These are phyloP conservation scores for Neurospora intermedia DNA, from an alignment of 495 filamentous ascomycete species.

Conservation along the genomic window DNA sequence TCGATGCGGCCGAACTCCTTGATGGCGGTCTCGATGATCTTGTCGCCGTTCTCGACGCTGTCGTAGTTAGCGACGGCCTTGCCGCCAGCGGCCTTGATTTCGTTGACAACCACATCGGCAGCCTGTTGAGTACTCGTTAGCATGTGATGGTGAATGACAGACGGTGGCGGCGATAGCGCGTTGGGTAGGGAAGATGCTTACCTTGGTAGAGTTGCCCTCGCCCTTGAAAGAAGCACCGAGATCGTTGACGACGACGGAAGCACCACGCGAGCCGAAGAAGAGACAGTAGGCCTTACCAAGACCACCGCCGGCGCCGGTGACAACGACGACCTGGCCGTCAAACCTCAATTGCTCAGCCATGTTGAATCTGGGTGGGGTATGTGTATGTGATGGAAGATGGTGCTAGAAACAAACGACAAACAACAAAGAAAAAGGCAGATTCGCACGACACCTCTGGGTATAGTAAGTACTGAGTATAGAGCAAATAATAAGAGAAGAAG, in stretches of 20 bases:
- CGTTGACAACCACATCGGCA: constrained; percentile 89
- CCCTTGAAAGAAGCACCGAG: constrained; percentile 90
- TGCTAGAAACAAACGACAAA: neutral
- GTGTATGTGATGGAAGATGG: constrained; percentile 10
- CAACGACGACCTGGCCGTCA: constrained; percentile 93
- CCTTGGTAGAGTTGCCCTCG: constrained; percentile 81
- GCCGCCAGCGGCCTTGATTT: constrained; percentile 85
- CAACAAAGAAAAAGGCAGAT: neutral
- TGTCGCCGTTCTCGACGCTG: constrained; percentile 88
- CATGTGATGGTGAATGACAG: neutral
- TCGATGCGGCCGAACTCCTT: constrained; percentile 87
- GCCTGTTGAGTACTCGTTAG: constrained; percentile 44
- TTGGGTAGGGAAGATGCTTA: constrained; percentile 22
- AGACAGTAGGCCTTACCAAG: constrained; percentile 84
- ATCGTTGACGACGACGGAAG: constrained; percentile 96
- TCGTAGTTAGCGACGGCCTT: constrained; percentile 98
- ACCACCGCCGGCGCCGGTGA: constrained; percentile 93
- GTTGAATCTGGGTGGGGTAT: constrained; percentile 18
- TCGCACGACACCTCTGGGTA: neutral
- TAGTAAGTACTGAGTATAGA: neutral
- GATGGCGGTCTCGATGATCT: constrained; percentile 93
- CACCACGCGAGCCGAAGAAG: constrained; percentile 86
- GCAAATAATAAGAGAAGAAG: neutral
- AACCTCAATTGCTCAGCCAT: constrained; percentile 77
- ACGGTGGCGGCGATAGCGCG: neutral